A percentile compares a stretch with the other conserved stretches of the same genome.
Evolutionary conservation across 306 rosid genomes (phyloP).

Genomic region (Oxytropis ochrocephala): DNA sequence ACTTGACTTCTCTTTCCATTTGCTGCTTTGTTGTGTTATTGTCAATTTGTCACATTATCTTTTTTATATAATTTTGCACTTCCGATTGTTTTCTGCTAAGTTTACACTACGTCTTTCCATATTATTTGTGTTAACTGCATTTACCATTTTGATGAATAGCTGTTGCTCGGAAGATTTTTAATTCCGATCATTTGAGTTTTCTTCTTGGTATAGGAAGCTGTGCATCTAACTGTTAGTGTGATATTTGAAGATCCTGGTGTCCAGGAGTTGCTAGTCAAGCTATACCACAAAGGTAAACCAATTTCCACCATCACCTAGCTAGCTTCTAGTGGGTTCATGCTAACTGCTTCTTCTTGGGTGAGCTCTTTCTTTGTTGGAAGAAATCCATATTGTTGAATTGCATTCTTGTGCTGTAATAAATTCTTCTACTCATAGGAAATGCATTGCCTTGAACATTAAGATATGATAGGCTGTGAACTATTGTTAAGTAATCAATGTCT

Average conservation of each 20-base stretch:
- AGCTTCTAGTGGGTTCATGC: background rate
- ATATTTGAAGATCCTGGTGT: conserved; percentile 99
- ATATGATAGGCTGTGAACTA: background rate
- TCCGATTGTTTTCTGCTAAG: background rate
- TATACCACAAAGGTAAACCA: conserved; percentile 53
- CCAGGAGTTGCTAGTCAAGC: conserved; percentile 79
- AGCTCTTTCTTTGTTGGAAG: background rate
- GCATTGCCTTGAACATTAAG: background rate
- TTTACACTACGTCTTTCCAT: too few species aligned
- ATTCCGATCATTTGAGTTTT: conserved; percentile 2
- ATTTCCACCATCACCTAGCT: background rate
- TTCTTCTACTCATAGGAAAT: conserved; percentile 2
- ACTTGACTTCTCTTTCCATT: too few species aligned
- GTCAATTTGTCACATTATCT: too few species aligned
- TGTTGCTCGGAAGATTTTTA: conserved; percentile 15
- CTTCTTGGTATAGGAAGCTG: conserved; percentile 69
- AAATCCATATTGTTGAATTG: background rate
- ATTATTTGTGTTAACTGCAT: background rate
- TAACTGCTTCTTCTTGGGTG: background rate
- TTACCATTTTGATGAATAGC: conserved; percentile 8
- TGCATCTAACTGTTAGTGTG: conserved; percentile 86
- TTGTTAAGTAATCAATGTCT: background rate
- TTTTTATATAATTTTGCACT: too few species aligned
- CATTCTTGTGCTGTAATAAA: background rate
- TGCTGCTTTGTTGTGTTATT: too few species aligned